These are phyloP conservation scores for Paracoccidioides lutzii DNA, from an alignment of 2,329 filamentous ascomycete genomes.

Conservation along the genomic window DNA sequence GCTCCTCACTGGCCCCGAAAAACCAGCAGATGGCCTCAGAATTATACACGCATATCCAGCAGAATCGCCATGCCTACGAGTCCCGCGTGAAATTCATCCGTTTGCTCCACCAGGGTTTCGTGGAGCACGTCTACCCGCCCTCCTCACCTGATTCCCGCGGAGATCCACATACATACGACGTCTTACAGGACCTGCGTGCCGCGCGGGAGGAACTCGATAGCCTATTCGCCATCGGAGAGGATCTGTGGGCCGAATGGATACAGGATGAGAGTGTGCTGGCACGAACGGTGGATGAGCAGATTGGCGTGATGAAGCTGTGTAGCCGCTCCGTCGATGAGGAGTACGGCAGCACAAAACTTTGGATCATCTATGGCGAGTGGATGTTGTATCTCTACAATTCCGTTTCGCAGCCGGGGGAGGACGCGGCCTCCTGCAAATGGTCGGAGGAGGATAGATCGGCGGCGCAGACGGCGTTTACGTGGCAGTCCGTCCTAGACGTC, in stretches of 20 bases:
- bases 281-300: slow-evolving; percentile 42
- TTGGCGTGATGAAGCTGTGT: slow-evolving; percentile 47
- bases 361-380: slow-evolving; percentile 51
- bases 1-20: slow-evolving; percentile 29
- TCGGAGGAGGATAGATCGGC: slow-evolving; percentile 45
- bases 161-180: slow-evolving; percentile 34
- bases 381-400: slow-evolving; percentile 44
- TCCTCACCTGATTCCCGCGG: slow-evolving; percentile 33
- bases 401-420: slow-evolving; percentile 25
- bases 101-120: slow-evolving; percentile 35
- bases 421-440: slow-evolving; percentile 28
- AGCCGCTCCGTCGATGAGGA: slow-evolving; percentile 48
- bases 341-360: slow-evolving; percentile 47
- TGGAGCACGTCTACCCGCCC: slow-evolving; percentile 35
- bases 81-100: slow-evolving; percentile 36
- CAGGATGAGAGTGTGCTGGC: slow-evolving; percentile 49
- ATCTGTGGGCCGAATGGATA: slow-evolving; percentile 51
- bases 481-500: slow-evolving; percentile 42
- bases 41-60: slow-evolving; percentile 30
- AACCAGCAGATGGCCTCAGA: slow-evolving; percentile 30
- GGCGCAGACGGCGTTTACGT: slow-evolving; percentile 47
- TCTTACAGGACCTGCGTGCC: slow-evolving; percentile 34
- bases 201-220: slow-evolving; percentile 47
- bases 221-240: slow-evolving; percentile 50
- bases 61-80: slow-evolving; percentile 36